Evolutionary conservation across 176 grass and related monocot species (phyloP).

Genomic region (Musa itinerans): DNA sequence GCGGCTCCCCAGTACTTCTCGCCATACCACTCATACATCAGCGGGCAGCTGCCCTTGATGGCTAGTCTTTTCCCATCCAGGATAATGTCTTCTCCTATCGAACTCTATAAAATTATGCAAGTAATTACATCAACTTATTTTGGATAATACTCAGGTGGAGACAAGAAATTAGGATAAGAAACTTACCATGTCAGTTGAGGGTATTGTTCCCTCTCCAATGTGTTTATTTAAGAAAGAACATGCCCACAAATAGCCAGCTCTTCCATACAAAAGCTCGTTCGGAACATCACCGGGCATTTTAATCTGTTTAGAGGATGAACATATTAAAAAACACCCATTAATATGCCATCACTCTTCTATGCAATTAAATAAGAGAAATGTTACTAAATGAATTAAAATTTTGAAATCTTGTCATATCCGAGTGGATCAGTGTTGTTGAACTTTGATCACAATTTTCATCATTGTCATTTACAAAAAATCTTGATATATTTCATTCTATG

Average conservation of each 20-base stretch:
- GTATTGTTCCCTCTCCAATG: conserved; percentile 47
- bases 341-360: neutral
- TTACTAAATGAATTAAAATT: neutral
- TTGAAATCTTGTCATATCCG: no score
- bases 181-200: conserved; percentile 44
- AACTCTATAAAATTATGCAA: conserved; percentile 24
- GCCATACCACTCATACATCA: conserved; percentile 83
- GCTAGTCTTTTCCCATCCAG: conserved; percentile 61
- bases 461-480: no score
- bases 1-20: conserved; percentile 89
- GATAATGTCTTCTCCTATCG: conserved; percentile 56
- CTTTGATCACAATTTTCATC: no score
- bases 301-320: conserved; percentile 41
- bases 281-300: conserved; percentile 50
- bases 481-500: no score
- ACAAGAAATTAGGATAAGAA: neutral
- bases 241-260: conserved; percentile 85
- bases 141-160: neutral
- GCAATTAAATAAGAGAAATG: neutral
- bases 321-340: neutral
- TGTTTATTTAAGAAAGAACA: conserved; percentile 89
- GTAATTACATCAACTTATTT: neutral
- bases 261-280: conserved; percentile 79
- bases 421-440: no score
- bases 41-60: conserved; percentile 39